Evolutionary conservation across 257 asterid species (phyloP), one percentile per base, ranked within the genome.

Genomic region (Nemophila menziesii): DNA sequence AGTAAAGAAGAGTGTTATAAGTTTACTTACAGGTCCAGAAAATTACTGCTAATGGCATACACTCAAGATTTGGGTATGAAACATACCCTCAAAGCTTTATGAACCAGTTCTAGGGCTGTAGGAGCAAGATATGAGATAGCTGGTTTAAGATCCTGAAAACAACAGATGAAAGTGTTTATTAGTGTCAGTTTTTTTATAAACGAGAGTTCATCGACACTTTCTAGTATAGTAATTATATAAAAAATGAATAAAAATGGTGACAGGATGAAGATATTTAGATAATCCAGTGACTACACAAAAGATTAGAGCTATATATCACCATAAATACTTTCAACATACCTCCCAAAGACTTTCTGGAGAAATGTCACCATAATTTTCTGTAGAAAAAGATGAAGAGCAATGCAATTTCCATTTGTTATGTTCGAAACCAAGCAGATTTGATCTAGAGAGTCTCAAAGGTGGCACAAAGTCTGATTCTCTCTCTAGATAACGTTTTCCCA

Each of bases 311-410:
- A n/a, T 0, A 41, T 18, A 19, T 41, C 26, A 41, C 14, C 17
- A 39, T 17, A 56, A 39, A n/a, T 10, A 34, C 42, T 23, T n/a
- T 23, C 20, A 51, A 52, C 59, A 3, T 69, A 86, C 96, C 94
- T 86, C 77, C 96, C 96, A 86, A 69, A 86, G 78, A 64, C 86
- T 86, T 55, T 77, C 80, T 8, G 86, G 80, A 56, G 93, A 67
- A 49, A 76, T 73, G 27, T 71, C 77, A 13, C 38, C 64, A 43
- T 23, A 64, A 19, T 44, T 24, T 56, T 75, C 73, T 33, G 71
- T 47, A 46, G 54, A 59, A 55, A 62, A 56, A 51, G 77, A 69
- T 26, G 69, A 51, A 33, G 81, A 77, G 63, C 84, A 70, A 55
- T 48, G 22, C 41, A 66, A 60, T 49, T 63, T 73, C 93, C 86